phyloP scores from a whole-genome alignment of 306 rosid species.

The Castanospermum australe region DNA sequence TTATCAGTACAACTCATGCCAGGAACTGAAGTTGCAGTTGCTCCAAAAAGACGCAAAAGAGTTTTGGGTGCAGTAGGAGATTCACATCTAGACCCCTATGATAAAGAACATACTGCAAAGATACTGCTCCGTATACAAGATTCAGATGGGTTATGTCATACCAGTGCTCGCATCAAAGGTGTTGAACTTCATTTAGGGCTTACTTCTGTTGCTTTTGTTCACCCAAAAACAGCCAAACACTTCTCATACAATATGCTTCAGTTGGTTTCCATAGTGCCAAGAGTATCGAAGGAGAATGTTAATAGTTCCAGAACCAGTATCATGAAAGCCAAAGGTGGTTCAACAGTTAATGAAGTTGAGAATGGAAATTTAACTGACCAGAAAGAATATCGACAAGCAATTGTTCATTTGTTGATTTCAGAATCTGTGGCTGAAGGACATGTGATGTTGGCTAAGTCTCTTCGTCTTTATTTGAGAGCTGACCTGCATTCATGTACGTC shows the following conservation, averaged over 20 bases:
- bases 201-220: constrained; percentile 80
- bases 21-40: constrained; percentile 87
- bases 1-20: constrained; percentile 84
- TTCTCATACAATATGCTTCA: constrained; percentile 64
- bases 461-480: constrained; percentile 74
- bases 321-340: constrained; percentile 53
- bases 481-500: constrained; percentile 85
- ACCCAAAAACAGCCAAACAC: constrained; percentile 81
- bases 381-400: constrained; percentile 49
- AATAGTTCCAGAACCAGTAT: constrained; percentile 42
- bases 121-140: constrained; percentile 79
- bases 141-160: constrained; percentile 51
- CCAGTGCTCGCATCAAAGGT: constrained; percentile 44
- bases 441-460: constrained; percentile 78
- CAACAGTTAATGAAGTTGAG: constrained; percentile 44
- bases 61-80: constrained; percentile 38
- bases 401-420: constrained; percentile 65
- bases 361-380: constrained; percentile 45
- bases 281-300: constrained; percentile 48
- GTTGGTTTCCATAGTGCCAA: constrained; percentile 65
- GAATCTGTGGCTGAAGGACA: constrained; percentile 89
- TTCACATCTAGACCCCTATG: constrained; percentile 31
- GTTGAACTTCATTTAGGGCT: constrained; percentile 66
- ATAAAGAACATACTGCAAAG: constrained; percentile 44
- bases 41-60: constrained; percentile 79